phyloP scores from a whole-genome alignment of 2,329 filamentous ascomycete species.

The Colletotrichum costaricense region DNA sequence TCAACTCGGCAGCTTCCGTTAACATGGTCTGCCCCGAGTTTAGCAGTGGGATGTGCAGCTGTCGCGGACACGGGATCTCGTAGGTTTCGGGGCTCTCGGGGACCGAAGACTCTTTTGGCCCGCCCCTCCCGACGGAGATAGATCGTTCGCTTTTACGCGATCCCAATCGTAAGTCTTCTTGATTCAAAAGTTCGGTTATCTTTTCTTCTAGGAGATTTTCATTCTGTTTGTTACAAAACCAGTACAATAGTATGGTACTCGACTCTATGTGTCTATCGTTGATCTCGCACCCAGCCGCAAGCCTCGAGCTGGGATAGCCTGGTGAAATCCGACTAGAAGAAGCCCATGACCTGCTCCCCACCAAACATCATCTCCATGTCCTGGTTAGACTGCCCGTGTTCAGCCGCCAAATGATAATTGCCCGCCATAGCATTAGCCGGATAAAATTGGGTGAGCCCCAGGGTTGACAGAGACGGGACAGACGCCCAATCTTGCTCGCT shows the following conservation, averaged over 20 bases:
- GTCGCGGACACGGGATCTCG: neutral
- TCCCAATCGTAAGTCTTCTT: neutral
- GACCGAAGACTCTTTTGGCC: neutral
- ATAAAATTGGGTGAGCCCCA: constrained; percentile 4
- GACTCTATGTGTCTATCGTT: no score
- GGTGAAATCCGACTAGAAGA: neutral
- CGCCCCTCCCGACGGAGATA: neutral
- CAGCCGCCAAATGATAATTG: neutral
- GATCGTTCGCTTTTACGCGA: neutral
- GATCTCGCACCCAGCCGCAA: no score
- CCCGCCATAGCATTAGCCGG: neutral
- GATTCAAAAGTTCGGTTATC: neutral
- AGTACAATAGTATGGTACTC: no score
- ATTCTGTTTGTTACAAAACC: no score
- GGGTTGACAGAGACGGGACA: neutral
- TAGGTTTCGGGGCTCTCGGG: constrained; percentile 19
- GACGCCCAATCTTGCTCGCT: neutral
- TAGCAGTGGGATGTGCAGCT: neutral
- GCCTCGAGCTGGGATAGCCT: no score
- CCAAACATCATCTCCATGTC: constrained; percentile 5
- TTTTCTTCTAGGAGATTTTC: no score
- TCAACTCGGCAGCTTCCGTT: neutral
- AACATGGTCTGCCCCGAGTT: no score
- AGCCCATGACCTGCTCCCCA: neutral
- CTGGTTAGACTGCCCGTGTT: neutral